phyloP scores from a whole-genome alignment of 768 basidiomycete species.

The Lactarius vividus region DNA sequence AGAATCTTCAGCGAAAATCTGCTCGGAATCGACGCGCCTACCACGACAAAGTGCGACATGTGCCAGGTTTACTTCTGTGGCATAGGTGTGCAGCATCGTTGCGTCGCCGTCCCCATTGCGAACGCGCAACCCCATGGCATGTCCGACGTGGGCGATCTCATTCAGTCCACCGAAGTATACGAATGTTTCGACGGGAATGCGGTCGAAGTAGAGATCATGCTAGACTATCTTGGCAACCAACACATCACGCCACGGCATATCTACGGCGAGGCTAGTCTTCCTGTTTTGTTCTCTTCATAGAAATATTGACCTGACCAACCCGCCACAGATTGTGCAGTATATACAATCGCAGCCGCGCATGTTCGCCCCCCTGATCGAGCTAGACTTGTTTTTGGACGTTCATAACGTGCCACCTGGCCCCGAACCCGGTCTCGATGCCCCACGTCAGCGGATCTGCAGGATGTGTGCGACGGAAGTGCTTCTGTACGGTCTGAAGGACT shows the following conservation, averaged over 20 bases:
- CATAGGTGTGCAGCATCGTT: slow-evolving; percentile 71
- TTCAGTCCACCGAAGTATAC: slow-evolving; percentile 72
- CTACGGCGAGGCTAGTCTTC: slow-evolving; percentile 56
- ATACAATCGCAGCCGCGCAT: slow-evolving; percentile 58
- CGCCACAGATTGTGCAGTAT: slow-evolving; percentile 55
- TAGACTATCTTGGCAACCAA: slow-evolving; percentile 71
- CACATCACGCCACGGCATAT: slow-evolving; percentile 65
- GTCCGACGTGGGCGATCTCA: slow-evolving; percentile 66
- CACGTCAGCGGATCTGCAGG: slow-evolving; percentile 64
- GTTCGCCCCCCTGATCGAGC: slow-evolving; percentile 65
- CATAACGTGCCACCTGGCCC: slow-evolving; percentile 54
- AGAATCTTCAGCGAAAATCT: slow-evolving; percentile 58
- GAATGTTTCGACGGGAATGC: slow-evolving; percentile 77
- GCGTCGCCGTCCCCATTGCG: slow-evolving; percentile 54
- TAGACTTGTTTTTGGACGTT: slow-evolving; percentile 67
- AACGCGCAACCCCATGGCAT: slow-evolving; percentile 69
- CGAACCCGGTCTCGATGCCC: slow-evolving; percentile 55
- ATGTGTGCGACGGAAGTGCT: slow-evolving; percentile 73
- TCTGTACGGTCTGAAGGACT: slow-evolving; percentile 71
- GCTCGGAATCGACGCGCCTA: slow-evolving; percentile 67
- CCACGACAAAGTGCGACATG: slow-evolving; percentile 80
- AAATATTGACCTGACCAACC: not conserved
- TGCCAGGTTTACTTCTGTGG: slow-evolving; percentile 84
- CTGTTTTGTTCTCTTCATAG: slow-evolving; percentile 29
- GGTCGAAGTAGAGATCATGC: slow-evolving; percentile 79